Evolutionary conservation across 2,329 filamentous ascomycete species (phyloP), one percentile per base, ranked within the genome.

Genomic region (Metarhizium album): DNA sequence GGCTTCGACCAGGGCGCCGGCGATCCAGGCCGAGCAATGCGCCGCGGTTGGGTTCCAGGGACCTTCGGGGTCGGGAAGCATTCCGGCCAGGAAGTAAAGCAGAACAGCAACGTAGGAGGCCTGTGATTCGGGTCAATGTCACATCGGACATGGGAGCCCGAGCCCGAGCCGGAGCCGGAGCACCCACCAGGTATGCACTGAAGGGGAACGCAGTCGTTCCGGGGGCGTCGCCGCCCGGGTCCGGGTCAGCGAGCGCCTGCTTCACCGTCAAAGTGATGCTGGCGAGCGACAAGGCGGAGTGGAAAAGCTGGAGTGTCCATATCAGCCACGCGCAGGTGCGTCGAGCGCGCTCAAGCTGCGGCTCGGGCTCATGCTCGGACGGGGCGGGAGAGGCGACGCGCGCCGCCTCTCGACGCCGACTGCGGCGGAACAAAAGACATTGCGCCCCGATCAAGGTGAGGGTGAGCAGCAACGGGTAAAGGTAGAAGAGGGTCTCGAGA

Each of bases 1-100:
- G 14, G 54, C 56, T 54, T 72, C 70, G 2, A 67, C 47, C 13
- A 70, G 55, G 1, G 62, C 54, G 23, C 59, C 68, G 0, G 62
- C 51, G 46, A 66, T 57, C 70, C 70, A 72, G 2, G 69, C 67
- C 45, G 59, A 60, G 50, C 62, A 59, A 38, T 72, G 68, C 20
- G 70, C 56, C 18, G 60, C 53, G 9, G 59, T 60, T 1, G 70
- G 70, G 4, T 65, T 63, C 70, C 70, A 73, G 6, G 70, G 70
- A 1, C 70, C 70, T 54, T 72, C 70, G 1, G 70, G 70, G 38
- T 73, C 67, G 3, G 70, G 70, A 6, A 73, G 61, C 47, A 73
- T 57, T 2, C 70, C 70, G 22, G 67, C 66, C 3, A 71, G 52
- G 45, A 68, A 72, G 53, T 70, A 73, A 3, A 73, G 63, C 4